Evolutionary conservation across 169 alveolate species (phyloP), one percentile per base, ranked within the genome.

Genomic region (Eimeria necatrix): DNA sequence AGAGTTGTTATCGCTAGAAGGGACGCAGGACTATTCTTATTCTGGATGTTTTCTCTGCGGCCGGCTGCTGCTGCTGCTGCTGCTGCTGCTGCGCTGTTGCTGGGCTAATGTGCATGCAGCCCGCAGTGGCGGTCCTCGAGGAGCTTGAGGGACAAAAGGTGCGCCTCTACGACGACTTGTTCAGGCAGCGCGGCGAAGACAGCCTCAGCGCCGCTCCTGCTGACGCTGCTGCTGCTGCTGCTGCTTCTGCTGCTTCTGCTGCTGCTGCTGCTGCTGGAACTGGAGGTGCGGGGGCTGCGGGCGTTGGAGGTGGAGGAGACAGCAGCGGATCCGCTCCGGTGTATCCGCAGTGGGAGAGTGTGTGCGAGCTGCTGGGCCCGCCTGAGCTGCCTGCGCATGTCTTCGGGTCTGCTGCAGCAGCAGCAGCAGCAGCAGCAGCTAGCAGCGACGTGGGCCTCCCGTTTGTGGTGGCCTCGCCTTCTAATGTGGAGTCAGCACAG

Each of bases 91-190:
- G 24, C 22, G 41, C 41, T 32, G 41, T 32, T 32, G 41, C 41
- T 32, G 41, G 41, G 41, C 12, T 71, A 52, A n/a, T 56, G 7
- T 49, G 7, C 41, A 22, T 80, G 80, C 95, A 91, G 95, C 85
- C 95, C 14, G 84, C 84, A 4, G 84, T 85, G 49, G 85, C 81
- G 51, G 95, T 91, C 53, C 53, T 78, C 22, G 91, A 73, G 59
- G 85, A 76, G 71, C 59, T 91, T 51, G 91, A 76, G 60, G 61
- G 22, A 48, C 51, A n/a, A 9, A 84, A 85, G 24, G 56, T 84
- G 14, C 91, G 83, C 18, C 83, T 91, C 59, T 91, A 91, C 32
- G 91, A 91, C 74, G 85, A n/a, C 48, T 91, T 91, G 59, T 91
- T 91, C 81, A 61, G 61, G 16, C 81, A 64, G 80, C 93, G 26